Conservation (phyloP, 768 basidiomycete genomes). For the Sarcomyxa edulis region DNA sequence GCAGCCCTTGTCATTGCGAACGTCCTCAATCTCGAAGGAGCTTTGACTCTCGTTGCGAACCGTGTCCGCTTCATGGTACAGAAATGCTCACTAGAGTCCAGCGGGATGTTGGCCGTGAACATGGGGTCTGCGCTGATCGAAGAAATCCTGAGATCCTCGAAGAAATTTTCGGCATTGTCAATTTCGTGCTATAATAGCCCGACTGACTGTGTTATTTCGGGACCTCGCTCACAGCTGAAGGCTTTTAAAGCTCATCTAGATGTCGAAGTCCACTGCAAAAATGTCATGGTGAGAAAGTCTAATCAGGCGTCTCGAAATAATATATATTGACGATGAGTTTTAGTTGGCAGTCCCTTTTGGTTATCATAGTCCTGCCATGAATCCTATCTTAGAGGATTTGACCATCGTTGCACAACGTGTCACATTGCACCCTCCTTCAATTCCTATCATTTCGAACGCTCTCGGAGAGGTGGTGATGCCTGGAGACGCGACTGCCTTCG, state of each 20-base stretch:
- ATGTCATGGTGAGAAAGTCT: too few species aligned
- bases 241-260: constrained; percentile 38
- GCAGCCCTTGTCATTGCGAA: constrained; percentile 62
- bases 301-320: too few species aligned
- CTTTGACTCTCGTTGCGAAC: constrained; percentile 50
- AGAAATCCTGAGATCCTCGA: constrained; percentile 25
- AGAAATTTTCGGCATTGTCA: constrained; percentile 29
- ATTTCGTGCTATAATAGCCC: constrained; percentile 63
- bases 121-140: constrained; percentile 28
- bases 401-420: constrained; percentile 29
- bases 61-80: constrained; percentile 53
- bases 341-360: constrained; percentile 57
- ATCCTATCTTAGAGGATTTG: constrained; percentile 47
- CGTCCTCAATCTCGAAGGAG: constrained; percentile 51
- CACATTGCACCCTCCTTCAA: constrained; percentile 37
- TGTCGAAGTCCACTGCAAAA: constrained; percentile 27
- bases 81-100: constrained; percentile 35
- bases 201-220: constrained; percentile 54
- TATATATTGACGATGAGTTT: too few species aligned
- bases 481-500: constrained; percentile 45
- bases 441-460: constrained; percentile 63
- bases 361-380: constrained; percentile 66
- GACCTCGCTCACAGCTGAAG: constrained; percentile 38
- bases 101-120: constrained; percentile 61
- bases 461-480: constrained; percentile 45